A percentile compares a stretch with the other conserved stretches of the same genome.
Conservation (phyloP, 768 basidiomycete genomes). For the Podaxis sp. region DNA sequence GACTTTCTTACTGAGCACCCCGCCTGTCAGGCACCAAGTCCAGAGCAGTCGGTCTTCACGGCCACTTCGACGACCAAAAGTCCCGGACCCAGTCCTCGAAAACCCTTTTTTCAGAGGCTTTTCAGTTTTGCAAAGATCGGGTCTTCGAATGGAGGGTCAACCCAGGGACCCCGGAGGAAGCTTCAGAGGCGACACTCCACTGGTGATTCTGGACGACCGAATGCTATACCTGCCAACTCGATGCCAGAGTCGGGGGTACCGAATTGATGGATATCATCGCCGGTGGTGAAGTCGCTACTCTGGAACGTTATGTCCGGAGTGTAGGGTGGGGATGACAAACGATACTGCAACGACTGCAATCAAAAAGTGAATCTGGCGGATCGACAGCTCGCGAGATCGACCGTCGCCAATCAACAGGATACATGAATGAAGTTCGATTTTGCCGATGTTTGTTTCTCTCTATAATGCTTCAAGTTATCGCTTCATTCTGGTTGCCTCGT, state of each 20-base stretch:
- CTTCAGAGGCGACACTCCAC: conserved; percentile 54
- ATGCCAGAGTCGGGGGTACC: not conserved
- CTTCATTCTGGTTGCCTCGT: not conserved
- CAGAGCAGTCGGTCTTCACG: conserved; percentile 54
- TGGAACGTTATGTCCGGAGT: not conserved
- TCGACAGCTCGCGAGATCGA: conserved; percentile 5
- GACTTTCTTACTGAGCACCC: conserved; percentile 19
- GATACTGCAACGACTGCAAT: not conserved
- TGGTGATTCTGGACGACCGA: conserved; percentile 29
- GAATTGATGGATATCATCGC: not conserved
- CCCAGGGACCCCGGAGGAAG: conserved; percentile 33
- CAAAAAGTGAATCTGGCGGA: not conserved
- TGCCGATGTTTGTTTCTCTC: not conserved
- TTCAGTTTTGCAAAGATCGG: conserved; percentile 43
- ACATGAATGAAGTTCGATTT: not conserved
- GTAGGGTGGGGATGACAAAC: not conserved
- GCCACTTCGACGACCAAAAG: conserved; percentile 61
- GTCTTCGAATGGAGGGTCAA: conserved; percentile 31
- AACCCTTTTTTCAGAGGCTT: conserved; percentile 65
- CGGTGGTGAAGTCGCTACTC: not conserved
- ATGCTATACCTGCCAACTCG: not conserved
- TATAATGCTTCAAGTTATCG: not conserved
- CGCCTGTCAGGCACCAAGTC: conserved; percentile 35
- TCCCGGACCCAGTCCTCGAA: conserved; percentile 44
- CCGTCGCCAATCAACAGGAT: conserved; percentile 1